phyloP scores from a whole-genome alignment of 2,329 filamentous ascomycete genomes.

The Aspergillus ochraceoroseus region DNA sequence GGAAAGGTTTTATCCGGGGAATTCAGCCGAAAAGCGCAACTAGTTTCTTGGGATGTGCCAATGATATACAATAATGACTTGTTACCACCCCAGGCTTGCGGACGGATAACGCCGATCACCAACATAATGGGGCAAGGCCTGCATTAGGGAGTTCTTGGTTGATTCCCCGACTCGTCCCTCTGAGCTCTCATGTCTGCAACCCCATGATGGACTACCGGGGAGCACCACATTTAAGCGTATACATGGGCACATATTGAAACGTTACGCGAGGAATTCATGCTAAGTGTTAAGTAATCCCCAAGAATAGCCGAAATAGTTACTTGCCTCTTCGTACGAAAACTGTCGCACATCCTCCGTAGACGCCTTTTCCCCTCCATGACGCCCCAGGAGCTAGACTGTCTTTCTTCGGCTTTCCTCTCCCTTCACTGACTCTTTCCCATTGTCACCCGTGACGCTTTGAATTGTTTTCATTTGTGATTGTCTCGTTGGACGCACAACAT shows the following conservation, averaged over 20 bases:
- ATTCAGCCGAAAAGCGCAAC: slow-evolving; percentile 6
- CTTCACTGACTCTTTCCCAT: neutral
- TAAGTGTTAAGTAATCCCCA: slow-evolving; percentile 1
- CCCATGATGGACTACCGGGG: neutral
- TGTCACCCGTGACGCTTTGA: neutral
- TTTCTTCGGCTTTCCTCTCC: neutral
- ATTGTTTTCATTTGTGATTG: neutral
- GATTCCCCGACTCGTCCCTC: neutral
- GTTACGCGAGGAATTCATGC: slow-evolving; percentile 3
- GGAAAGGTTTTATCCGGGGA: neutral
- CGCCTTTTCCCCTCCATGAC: neutral
- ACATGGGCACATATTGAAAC: neutral
- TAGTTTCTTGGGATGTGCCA: slow-evolving; percentile 1
- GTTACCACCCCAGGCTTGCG: neutral
- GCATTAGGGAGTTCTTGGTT: neutral
- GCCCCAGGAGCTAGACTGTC: neutral
- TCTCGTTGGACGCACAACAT: slow-evolving; percentile 3
- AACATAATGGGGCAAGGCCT: neutral
- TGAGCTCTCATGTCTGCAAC: neutral
- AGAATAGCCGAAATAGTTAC: slow-evolving; percentile 10
- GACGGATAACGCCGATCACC: slow-evolving; percentile 1
- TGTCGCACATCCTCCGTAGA: neutral
- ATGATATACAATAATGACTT: neutral
- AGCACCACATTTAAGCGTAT: neutral
- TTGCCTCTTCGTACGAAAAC: slow-evolving; percentile 1